Evolutionary conservation across 805 yeast genomes (phyloP).

Genomic region (Blastobotrys americana): DNA sequence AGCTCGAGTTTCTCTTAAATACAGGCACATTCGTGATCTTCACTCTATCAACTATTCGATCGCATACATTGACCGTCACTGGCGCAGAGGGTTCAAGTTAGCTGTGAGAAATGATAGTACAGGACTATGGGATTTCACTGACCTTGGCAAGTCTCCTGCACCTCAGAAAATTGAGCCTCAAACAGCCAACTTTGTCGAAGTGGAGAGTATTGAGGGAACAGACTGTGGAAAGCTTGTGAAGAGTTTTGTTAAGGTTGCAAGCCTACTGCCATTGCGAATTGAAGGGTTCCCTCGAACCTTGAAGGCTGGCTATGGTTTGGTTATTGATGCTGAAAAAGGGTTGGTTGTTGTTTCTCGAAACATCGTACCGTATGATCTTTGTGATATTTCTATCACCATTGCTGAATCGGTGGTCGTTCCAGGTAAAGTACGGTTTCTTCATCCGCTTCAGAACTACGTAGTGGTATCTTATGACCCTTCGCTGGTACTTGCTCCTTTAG

Average conservation of each 20-base stretch:
- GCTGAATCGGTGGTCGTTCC: conserved; percentile 82
- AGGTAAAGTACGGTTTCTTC: conserved; percentile 72
- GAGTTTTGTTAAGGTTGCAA: conserved; percentile 65
- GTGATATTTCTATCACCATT: conserved; percentile 68
- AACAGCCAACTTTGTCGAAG: conserved; percentile 38
- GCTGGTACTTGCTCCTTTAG: conserved; percentile 61
- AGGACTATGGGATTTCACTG: conserved; percentile 51
- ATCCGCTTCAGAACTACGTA: conserved; percentile 82
- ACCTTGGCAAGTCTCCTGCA: conserved; percentile 50
- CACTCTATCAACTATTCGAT: conserved; percentile 67
- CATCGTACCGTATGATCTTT: conserved; percentile 72
- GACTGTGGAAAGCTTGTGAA: conserved; percentile 50
- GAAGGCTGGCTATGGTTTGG: conserved; percentile 65
- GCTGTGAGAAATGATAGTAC: conserved; percentile 53
- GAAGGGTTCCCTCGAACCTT: conserved; percentile 66
- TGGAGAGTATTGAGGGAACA: conserved; percentile 36
- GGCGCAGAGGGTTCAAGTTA: conserved; percentile 64
- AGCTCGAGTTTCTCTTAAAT: conserved; percentile 59
- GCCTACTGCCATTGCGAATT: conserved; percentile 58
- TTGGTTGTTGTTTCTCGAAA: conserved; percentile 71
- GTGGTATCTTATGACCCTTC: conserved; percentile 75
- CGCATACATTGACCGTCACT: conserved; percentile 73
- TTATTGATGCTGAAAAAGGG: conserved; percentile 74
- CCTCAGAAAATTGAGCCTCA: conserved; percentile 47
- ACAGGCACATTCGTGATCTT: conserved; percentile 71